A percentile compares a stretch with the other conserved stretches of the same genome.
Evolutionary conservation across 176 grass and related monocot species (phyloP).

Genomic region (Carex cristatella): DNA sequence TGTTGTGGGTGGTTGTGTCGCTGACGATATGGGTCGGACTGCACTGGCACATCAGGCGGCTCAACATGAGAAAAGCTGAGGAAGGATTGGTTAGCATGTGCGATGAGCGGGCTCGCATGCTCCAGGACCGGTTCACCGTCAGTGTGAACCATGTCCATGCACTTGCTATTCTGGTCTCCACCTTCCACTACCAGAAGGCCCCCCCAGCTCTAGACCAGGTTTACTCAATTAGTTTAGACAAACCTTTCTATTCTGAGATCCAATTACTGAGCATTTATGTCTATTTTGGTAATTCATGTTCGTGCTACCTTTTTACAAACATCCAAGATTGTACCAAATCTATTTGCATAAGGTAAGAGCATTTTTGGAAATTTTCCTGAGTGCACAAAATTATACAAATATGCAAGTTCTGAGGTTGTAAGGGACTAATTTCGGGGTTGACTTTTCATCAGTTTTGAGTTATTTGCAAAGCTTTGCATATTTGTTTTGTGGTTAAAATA

Average conservation of each 20-base stretch:
- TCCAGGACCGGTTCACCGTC: slow-evolving; percentile 95
- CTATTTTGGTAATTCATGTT: background rate
- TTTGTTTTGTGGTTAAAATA: background rate
- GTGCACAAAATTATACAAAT: background rate
- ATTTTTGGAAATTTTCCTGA: background rate
- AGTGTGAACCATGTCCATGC: slow-evolving; percentile 96
- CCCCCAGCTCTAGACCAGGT: slow-evolving; percentile 94
- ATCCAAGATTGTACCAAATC: background rate
- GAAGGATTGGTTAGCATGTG: slow-evolving; percentile 88
- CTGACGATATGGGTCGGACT: slow-evolving; percentile 2
- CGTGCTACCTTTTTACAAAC: background rate
- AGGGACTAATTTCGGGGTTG: background rate
- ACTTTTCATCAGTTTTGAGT: background rate
- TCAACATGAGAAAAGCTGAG: slow-evolving; percentile 44
- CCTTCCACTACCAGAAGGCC: slow-evolving; percentile 86
- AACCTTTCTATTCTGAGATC: slow-evolving; percentile 2
- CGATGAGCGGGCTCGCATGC: slow-evolving; percentile 90
- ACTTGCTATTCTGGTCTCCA: slow-evolving; percentile 93
- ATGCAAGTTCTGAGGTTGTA: background rate
- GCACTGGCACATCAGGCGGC: slow-evolving; percentile 28
- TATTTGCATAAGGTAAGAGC: background rate
- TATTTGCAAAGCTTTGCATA: background rate
- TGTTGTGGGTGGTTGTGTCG: slow-evolving; percentile 35
- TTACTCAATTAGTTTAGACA: background rate
- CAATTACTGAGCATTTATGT: background rate